These are phyloP conservation scores for Myxozyma monticola DNA, from an alignment of 805 yeast genomes.

Conservation along the genomic window DNA sequence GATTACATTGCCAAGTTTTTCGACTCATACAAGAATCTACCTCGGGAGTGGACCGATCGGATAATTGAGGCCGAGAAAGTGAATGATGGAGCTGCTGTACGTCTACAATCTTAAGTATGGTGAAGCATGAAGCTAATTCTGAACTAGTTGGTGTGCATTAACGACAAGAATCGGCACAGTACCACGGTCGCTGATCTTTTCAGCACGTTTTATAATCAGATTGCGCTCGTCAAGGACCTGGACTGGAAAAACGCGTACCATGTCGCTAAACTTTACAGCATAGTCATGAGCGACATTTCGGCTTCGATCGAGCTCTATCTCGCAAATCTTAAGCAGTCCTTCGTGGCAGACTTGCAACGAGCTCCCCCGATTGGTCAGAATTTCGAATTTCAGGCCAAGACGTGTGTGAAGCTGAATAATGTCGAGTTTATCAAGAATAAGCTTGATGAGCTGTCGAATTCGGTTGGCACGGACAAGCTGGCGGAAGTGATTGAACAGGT, in stretches of 20 bases:
- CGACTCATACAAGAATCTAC: no score
- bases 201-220: slow-evolving; percentile 57
- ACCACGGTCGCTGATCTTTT: slow-evolving; percentile 69
- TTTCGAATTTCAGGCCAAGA: background rate
- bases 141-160: no score
- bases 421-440: slow-evolving; percentile 44
- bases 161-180: slow-evolving; percentile 47
- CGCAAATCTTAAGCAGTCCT: slow-evolving; percentile 32
- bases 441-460: slow-evolving; percentile 51
- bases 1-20: no score
- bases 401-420: slow-evolving; percentile 47
- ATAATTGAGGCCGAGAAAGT: no score
- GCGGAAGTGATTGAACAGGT: slow-evolving; percentile 44
- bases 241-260: slow-evolving; percentile 69
- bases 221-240: slow-evolving; percentile 57
- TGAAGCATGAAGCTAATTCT: no score
- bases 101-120: no score
- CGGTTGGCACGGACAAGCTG: slow-evolving; percentile 58
- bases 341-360: slow-evolving; percentile 30
- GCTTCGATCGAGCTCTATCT: slow-evolving; percentile 56
- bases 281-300: slow-evolving; percentile 61
- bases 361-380: background rate
- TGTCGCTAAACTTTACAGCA: slow-evolving; percentile 60
- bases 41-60: no score
- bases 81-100: no score